Base-by-base conservation (phyloP, 2,329 filamentous ascomycete genomes). In the Bipolaris sorokiniana region DNA sequence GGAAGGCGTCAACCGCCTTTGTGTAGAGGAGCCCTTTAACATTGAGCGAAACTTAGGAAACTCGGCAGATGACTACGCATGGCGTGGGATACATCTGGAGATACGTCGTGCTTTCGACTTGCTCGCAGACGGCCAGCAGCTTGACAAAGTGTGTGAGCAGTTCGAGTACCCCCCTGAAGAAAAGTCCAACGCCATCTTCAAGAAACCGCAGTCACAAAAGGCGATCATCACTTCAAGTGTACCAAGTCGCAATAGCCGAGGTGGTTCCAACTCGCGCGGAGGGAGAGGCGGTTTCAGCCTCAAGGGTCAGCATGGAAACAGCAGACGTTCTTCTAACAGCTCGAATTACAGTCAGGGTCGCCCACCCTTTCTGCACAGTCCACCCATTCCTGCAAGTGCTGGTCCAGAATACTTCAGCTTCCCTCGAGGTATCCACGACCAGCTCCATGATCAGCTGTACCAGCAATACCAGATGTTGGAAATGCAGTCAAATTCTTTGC, bases 21-120 rank as follows among this genome's bases (percentile, higher is more conserved):
- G 94, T 73, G 91, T 99, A 10, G 95, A 99, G 74, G 95, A 99
- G 75, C 95, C 95, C 0, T 99, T 99, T 82, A 99, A 97, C 69
- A 89, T 84, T 3, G 84, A 84, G 34, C 87, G 95, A 40, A 99
- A 99, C 74, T 82, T 99, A 44, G 95, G 93, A 40, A 99, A 99
- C 69, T 98, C 95, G 1, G 95, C 92, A 7, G 95, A 99, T 73
- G 93, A 97, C 73, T 96, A 91, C 41, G 94, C 95, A 0, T 97
- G 97, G 78, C 87, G 90, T 48, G 95, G 95, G 1, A 85, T 99
- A 28, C 95, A 99, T 74, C 77, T 92, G 64, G 95, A 99, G 77
- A 81, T 99, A 48, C 87, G 95, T 59, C 85, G 92, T 64, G 95
- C 95, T 0, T 98, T 97, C 73, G 90, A 92, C 56, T 78, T 92